Evolutionary conservation across 2,329 filamentous ascomycete species (phyloP), one percentile per base, ranked within the genome.

Genomic region (Neopestalotiopsis clavispora): DNA sequence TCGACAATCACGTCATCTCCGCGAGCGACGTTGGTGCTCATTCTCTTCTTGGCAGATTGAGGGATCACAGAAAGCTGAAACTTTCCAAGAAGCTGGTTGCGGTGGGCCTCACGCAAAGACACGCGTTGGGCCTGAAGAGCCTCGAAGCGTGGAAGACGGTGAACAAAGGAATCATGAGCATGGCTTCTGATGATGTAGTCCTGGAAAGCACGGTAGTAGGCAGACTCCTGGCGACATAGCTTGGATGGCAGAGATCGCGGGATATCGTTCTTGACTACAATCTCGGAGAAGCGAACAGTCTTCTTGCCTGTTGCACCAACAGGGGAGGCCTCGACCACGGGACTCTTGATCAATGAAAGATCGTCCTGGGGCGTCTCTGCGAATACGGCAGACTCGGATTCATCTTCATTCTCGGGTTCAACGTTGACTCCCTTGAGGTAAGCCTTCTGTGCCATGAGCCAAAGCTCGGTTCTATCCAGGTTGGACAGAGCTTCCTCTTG

Each of bases 121-220:
- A 95, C 86, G 52, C 96, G 92, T 76, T 92, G 90, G 34, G 94
- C 89, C 78, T 98, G 95, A 62, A 98, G 86, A 30, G 94, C 94
- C 78, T 98, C 95, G 69, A 95, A 97, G 63, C 96, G 92, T 30
- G 93, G 88, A 68, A 94, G 90, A 57, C 94, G 92, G 79, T 97
- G 93, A 67, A 97, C 88, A 77, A 97, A 97, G 10, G 91, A 90
- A 79, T 98, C 96, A 20, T 86, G 84, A 66, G 86, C 84, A 68
- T 89, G 89, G 14, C 89, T 89, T 40, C 89, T 88, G 69, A 92
- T 87, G 60, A 91, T 83, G 73, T 93, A 87, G 76, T 92, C 90
- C 73, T 94, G 90, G 79, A 97, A 98, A 10, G 94, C 94, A 70
- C 93, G 91, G 82, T 94, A 95, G 80, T 97, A 98, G 4, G 95